Evolutionary conservation across 2,329 filamentous ascomycete species (phyloP).

Genomic region (Grosmannia penicillata): DNA sequence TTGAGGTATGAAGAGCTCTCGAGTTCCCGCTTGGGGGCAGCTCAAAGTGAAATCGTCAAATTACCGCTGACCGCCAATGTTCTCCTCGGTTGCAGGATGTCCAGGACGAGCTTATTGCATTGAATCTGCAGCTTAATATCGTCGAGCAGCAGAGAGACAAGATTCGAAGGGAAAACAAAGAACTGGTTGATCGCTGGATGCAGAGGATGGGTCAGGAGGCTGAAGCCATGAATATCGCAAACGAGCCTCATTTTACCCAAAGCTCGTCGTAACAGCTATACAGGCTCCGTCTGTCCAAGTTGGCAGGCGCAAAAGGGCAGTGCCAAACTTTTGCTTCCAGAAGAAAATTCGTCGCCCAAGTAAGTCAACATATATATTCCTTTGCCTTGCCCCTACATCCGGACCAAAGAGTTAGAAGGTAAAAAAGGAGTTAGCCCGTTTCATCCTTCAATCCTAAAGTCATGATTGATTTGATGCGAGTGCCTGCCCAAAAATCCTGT

Average conservation of each 20-base stretch:
- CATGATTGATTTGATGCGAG: no score
- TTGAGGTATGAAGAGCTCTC: slow-evolving; percentile 39
- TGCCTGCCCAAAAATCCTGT: no score
- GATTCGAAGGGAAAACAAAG: slow-evolving; percentile 69
- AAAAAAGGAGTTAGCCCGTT: not conserved
- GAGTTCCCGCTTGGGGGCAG: not conserved
- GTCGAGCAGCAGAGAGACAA: slow-evolving; percentile 61
- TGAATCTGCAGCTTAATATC: slow-evolving; percentile 80
- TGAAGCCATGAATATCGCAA: slow-evolving; percentile 65
- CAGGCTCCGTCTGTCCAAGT: no score
- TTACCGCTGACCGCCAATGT: no score
- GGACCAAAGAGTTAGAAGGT: no score
- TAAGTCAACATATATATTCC: not conserved
- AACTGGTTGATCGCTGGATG: slow-evolving; percentile 87
- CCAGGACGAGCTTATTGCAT: slow-evolving; percentile 81
- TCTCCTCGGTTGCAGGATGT: slow-evolving; percentile 48
- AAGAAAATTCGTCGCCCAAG: not conserved
- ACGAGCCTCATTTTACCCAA: slow-evolving; percentile 25
- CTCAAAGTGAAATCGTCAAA: not conserved
- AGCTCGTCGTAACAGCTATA: slow-evolving; percentile 2
- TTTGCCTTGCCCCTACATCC: not conserved
- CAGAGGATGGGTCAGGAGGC: slow-evolving; percentile 72
- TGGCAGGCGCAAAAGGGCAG: no score
- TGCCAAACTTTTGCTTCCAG: not conserved
- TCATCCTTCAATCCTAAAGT: not conserved